Evolutionary conservation across 2,329 filamentous ascomycete genomes (phyloP).

Genomic region (Domatiomyces catenatus): DNA sequence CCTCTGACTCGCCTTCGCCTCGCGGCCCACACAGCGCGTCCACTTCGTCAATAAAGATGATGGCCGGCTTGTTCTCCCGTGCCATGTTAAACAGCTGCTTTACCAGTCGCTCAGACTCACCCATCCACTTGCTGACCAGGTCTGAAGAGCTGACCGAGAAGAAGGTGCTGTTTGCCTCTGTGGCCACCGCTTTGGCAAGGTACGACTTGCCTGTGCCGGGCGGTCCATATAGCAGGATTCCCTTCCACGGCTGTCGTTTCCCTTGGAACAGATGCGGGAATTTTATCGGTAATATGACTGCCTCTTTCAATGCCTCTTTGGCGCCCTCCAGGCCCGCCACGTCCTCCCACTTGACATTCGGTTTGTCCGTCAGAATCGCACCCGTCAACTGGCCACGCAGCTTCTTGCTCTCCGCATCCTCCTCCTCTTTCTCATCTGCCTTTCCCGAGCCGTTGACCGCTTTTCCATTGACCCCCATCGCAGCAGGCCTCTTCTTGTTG

Average conservation of each 20-base stretch:
- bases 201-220: slow-evolving; percentile 97
- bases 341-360: slow-evolving; percentile 95
- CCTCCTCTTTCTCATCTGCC: slow-evolving; percentile 48
- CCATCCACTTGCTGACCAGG: slow-evolving; percentile 99
- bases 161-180: slow-evolving; percentile 96
- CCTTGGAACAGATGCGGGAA: slow-evolving; percentile 93
- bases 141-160: slow-evolving; percentile 98
- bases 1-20: slow-evolving; percentile 91
- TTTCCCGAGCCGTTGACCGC: slow-evolving; percentile 37
- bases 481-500: slow-evolving; percentile 36
- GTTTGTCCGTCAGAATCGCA: slow-evolving; percentile 86
- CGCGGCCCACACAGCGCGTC: slow-evolving; percentile 90
- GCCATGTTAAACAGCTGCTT: slow-evolving; percentile 97
- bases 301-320: slow-evolving; percentile 95
- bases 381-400: slow-evolving; percentile 77
- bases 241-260: slow-evolving; percentile 96
- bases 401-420: slow-evolving; percentile 90
- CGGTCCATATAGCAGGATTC: slow-evolving; percentile 87
- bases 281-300: slow-evolving; percentile 93
- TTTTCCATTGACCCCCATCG: slow-evolving; percentile 37
- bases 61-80: slow-evolving; percentile 91
- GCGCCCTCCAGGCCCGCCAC: slow-evolving; percentile 86
- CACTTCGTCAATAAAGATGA: slow-evolving; percentile 98
- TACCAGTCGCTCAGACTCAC: slow-evolving; percentile 91
- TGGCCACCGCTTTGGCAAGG: slow-evolving; percentile 90